Base-by-base conservation (phyloP, 1,139 yeast genomes). In the Lodderomyces theae region DNA sequence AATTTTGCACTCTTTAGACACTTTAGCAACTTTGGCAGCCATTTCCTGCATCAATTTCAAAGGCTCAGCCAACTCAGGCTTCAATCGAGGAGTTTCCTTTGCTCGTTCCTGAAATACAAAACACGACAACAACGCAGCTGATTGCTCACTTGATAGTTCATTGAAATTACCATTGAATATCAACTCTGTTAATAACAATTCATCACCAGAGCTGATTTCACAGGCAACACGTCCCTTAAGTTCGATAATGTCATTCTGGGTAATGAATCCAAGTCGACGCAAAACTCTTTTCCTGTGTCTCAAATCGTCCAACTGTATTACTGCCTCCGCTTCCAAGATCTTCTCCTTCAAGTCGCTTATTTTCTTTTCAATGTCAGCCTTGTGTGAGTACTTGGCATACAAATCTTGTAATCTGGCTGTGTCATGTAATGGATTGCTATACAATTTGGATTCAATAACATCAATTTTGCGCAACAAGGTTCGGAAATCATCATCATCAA, bases 31-130 rank as follows among this genome's bases (percentile, higher is more conserved):
- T 56, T 86, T 83, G 34, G 79, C 69, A 1, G 98, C 98, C 82
- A 89, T 86, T 49, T 88, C 94, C 61, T 84, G 89, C 74, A 92
- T 72, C 16, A 81, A 81, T 51, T 89, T 83, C 56, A 86, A 74
- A 3, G 98, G 97, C 54, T 88, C 96, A 13, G 92, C 81, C 42
- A 94, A 72, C 53, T 89, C 96, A 0, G 95, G 89, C 51, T 86
- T 80, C 51, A 92, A 71, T 51, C 90, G 74, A 37, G 96, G 96
- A 1, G 80, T 77, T 58, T 89, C 97, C 59, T 87, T 88, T 39
- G 95, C 87, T 58, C 94, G 80, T 60, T 92, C 99, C 61, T 92
- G 97, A 76, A 92, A 94, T 3, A 94, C 97, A 66, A 92, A 92
- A 62, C 97, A 88, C 29, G 97, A 88, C 40, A 94, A 66, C 39